phyloP scores from a whole-genome alignment of 306 rosid species.

The Datisca glomerata region DNA sequence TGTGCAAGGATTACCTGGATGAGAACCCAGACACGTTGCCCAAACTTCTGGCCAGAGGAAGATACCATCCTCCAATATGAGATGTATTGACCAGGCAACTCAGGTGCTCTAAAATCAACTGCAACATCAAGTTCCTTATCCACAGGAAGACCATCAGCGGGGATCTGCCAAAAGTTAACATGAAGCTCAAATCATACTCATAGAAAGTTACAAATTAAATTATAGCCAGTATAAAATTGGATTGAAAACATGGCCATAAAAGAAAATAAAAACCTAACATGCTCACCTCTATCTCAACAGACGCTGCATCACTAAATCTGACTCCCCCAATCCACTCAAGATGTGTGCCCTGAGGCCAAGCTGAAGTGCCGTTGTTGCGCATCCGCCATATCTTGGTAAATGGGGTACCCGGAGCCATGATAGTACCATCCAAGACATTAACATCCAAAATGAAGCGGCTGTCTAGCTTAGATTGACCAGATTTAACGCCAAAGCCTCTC shows the following conservation, averaged over 20 bases:
- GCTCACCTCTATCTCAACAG: slow-evolving; percentile 57
- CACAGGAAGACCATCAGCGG: slow-evolving; percentile 34
- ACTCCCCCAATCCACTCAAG: slow-evolving; percentile 80
- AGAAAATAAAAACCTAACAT: not conserved
- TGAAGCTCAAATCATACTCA: too few species aligned
- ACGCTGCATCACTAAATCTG: slow-evolving; percentile 21
- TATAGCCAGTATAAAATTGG: too few species aligned
- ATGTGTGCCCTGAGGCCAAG: slow-evolving; percentile 69
- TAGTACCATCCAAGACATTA: slow-evolving; percentile 67
- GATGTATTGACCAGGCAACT: slow-evolving; percentile 55
- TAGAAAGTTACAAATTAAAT: too few species aligned
- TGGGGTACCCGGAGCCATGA: slow-evolving; percentile 64
- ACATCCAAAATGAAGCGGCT: slow-evolving; percentile 68
- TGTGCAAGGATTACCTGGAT: slow-evolving; percentile 41
- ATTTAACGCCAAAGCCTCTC: slow-evolving; percentile 21
- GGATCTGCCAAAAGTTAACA: slow-evolving; percentile 29
- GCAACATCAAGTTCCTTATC: slow-evolving; percentile 66
- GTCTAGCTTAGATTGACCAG: slow-evolving; percentile 38
- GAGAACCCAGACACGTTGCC: slow-evolving; percentile 89
- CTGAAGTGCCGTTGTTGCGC: slow-evolving; percentile 54
- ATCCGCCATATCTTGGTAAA: slow-evolving; percentile 94
- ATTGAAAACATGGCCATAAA: not conserved
- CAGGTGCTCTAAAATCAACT: slow-evolving; percentile 67
- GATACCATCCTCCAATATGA: slow-evolving; percentile 83
- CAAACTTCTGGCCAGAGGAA: slow-evolving; percentile 65